Conservation (phyloP, 2,329 filamentous ascomycete genomes). For the Talaromyces rugulosus region DNA sequence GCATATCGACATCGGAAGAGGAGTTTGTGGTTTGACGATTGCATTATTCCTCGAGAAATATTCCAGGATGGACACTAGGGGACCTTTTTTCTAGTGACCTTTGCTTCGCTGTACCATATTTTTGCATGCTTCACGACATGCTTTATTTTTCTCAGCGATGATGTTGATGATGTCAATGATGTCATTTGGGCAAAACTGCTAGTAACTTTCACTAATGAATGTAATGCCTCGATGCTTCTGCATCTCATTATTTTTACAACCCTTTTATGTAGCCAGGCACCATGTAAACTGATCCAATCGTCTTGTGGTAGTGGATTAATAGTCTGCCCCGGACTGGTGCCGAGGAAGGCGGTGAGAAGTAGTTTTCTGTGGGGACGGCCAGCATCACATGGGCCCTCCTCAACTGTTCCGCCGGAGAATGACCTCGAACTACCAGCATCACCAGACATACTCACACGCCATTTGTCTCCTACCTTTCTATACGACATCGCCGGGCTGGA, state of each 20-base stretch:
- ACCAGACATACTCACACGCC: background rate
- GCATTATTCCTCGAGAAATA: background rate
- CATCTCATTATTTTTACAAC: background rate
- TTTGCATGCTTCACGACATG: background rate
- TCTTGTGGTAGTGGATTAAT: background rate
- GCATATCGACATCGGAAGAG: slow-evolving; percentile 1
- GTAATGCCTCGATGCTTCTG: background rate
- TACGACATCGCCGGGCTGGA: background rate
- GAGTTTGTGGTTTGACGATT: slow-evolving; percentile 1
- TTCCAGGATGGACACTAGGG: background rate
- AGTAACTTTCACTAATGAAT: background rate
- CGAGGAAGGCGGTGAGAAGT: background rate
- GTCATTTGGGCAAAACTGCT: background rate
- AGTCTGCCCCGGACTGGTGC: background rate
- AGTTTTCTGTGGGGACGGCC: background rate
- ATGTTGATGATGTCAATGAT: background rate
- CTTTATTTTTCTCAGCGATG: background rate
- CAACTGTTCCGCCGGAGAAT: background rate
- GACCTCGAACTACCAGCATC: background rate
- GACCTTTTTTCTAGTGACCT: background rate
- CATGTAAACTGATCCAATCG: background rate
- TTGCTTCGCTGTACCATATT: background rate
- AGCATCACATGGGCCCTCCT: background rate
- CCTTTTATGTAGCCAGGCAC: background rate
- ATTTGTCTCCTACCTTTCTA: background rate